Base-by-base conservation (phyloP, 441 rosid genomes). In the Sinapis alba region DNA sequence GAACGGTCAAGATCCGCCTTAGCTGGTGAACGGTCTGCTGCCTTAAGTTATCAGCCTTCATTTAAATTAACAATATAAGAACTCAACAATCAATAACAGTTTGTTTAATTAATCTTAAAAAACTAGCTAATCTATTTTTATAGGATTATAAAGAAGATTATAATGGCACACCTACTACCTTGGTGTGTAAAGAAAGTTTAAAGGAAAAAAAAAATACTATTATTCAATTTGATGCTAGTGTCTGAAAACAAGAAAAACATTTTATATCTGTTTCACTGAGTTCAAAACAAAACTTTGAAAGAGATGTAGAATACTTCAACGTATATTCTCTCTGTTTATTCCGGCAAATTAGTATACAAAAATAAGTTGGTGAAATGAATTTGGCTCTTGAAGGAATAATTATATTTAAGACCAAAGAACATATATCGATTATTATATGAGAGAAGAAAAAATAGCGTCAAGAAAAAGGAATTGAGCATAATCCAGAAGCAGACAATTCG, bases 1-100 rank as follows among this genome's bases (percentile, higher is more conserved):
- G 75, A 18, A 85, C 83, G 0, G 92, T 90, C 72, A 90, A 64
- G 77, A 90, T 85, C 28, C 84, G 83, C n/a, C 82, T 78, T 21
- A 90, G 58, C 58, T 88, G 95, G 68, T 90, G 95, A 69, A 90
- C 83, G 13, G 87, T 90, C 70, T 90, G 95, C 45, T 90, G 95
- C 66, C 95, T 88, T 74, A 90, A 79, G 76, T 90, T 86, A 83
- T 90, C 95, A 69, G 92, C 95, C 92, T 90, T 69, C 73, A 73
- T 7, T 47, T 41, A 5, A 12, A 65, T 65, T 23, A 59, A 34
- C 34, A 71, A 58, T 5, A 5, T 2, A 18, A 20, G 20, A 10
- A 18, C 13, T 27, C 5, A n/a, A 32, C 59, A 43, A 65, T 24
- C 38, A 9, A 15, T 28, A 21, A 71, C 67, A 30, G n/a, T 62